Evolutionary conservation across 345 rosid genomes (phyloP).

Genomic region (Physaria fendleri): DNA sequence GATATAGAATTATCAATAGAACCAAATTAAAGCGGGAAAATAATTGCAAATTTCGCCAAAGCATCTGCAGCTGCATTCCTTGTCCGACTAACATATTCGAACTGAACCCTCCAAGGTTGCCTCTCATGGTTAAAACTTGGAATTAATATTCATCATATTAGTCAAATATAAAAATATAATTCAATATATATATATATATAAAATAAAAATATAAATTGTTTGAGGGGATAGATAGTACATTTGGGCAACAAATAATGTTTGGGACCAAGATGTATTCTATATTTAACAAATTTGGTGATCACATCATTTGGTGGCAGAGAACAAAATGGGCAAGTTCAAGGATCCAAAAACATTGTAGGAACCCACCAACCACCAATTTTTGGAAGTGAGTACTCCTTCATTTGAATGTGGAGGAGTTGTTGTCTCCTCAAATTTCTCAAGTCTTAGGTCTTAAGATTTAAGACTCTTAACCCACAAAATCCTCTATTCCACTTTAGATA

Average conservation of each 20-base stretch:
- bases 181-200: too few relatives aligned
- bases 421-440: conserved; percentile 12
- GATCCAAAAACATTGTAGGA: conserved; percentile 40
- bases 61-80: too few relatives aligned
- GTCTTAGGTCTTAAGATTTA: neutral
- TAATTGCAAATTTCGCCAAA: too few relatives aligned
- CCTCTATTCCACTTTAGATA: neutral
- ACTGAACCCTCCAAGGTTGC: too few relatives aligned
- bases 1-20: too few relatives aligned
- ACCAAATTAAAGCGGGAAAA: too few relatives aligned
- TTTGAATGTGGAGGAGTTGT: conserved; percentile 20
- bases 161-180: neutral
- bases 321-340: conserved; percentile 66
- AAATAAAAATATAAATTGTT: neutral
- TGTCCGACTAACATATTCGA: too few relatives aligned
- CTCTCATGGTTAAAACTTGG: neutral
- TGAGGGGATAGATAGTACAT: neutral
- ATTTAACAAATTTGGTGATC: conserved; percentile 38
- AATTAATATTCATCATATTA: neutral
- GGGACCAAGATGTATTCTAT: conserved; percentile 21
- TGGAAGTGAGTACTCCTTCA: conserved; percentile 31
- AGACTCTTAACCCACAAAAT: conserved; percentile 5
- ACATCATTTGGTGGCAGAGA: conserved; percentile 30
- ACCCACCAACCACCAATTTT: conserved; percentile 30
- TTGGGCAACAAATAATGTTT: conserved; percentile 27